Conservation (phyloP, 805 yeast species). For the Suhomyces xylopsoci region DNA sequence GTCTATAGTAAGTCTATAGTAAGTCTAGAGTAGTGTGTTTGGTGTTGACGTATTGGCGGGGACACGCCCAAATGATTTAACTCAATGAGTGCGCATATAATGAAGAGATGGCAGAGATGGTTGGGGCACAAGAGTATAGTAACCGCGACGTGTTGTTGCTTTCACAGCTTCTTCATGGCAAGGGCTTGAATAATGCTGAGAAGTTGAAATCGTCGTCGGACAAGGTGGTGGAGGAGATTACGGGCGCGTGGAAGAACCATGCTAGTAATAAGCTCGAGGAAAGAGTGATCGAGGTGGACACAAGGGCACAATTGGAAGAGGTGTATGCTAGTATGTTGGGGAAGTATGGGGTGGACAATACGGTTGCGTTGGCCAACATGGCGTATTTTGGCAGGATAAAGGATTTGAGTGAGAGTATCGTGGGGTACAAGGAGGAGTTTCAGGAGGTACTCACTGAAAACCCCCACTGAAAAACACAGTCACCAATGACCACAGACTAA, state of each 20-base stretch:
- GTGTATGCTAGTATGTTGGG: conserved; percentile 28
- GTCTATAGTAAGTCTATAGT: no score
- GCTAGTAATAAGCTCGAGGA: conserved; percentile 25
- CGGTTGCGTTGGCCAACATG: conserved; percentile 40
- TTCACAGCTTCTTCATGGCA: conserved; percentile 36
- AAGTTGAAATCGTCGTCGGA: conserved; percentile 11
- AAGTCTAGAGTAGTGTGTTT: neutral
- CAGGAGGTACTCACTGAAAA: conserved; percentile 6
- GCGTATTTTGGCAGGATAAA: conserved; percentile 30
- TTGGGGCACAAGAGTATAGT: conserved; percentile 2
- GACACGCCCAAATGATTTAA: neutral
- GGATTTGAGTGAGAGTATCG: conserved; percentile 29
- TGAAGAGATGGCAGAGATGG: neutral
- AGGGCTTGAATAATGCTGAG: conserved; percentile 26
- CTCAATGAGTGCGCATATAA: no score
- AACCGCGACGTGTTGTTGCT: conserved; percentile 35
- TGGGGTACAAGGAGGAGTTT: conserved; percentile 23
- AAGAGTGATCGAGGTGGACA: conserved; percentile 16
- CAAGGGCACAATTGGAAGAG: conserved; percentile 16
- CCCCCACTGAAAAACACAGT: neutral
- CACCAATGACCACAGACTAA: no score
- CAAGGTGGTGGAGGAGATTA: conserved; percentile 20
- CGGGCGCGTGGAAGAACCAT: conserved; percentile 30
- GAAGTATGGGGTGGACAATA: conserved; percentile 20
- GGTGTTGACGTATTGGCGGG: conserved; percentile 6